Evolutionary conservation across 257 asterid genomes (phyloP).

Genomic region (Asclepias syriaca): DNA sequence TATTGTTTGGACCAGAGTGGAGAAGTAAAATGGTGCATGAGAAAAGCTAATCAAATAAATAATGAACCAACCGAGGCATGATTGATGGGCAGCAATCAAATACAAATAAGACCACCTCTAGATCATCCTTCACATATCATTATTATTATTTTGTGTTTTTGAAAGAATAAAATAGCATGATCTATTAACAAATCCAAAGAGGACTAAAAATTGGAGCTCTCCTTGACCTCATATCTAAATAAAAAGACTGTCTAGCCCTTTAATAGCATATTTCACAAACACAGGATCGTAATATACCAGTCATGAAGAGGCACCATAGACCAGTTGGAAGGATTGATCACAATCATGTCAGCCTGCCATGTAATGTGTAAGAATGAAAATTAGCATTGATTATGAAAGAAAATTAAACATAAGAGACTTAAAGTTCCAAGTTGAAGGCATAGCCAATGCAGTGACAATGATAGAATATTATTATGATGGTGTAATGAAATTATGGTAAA

Average conservation of each 20-base stretch:
- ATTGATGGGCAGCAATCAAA: background rate
- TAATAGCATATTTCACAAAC: background rate
- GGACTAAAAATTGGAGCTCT: background rate
- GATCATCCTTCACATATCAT: background rate
- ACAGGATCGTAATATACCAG: constrained; percentile 30
- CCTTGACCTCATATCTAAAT: background rate
- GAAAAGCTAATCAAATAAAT: background rate
- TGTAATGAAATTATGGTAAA: background rate
- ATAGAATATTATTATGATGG: background rate
- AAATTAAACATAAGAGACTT: background rate
- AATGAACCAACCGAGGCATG: background rate
- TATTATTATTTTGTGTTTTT: no score
- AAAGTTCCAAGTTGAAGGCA: background rate
- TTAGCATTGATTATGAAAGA: constrained; percentile 9
- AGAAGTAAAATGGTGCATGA: background rate
- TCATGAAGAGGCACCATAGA: constrained; percentile 76
- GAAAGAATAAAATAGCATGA: background rate
- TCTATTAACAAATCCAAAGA: background rate
- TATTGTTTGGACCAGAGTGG: background rate
- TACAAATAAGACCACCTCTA: background rate
- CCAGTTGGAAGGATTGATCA: constrained; percentile 63
- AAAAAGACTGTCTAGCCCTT: background rate
- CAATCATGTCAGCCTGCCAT: constrained; percentile 67
- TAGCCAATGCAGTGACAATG: background rate
- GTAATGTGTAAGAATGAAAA: background rate